phyloP scores from a whole-genome alignment of 2,329 filamentous ascomycete species.

The Talaromyces verruculosus region DNA sequence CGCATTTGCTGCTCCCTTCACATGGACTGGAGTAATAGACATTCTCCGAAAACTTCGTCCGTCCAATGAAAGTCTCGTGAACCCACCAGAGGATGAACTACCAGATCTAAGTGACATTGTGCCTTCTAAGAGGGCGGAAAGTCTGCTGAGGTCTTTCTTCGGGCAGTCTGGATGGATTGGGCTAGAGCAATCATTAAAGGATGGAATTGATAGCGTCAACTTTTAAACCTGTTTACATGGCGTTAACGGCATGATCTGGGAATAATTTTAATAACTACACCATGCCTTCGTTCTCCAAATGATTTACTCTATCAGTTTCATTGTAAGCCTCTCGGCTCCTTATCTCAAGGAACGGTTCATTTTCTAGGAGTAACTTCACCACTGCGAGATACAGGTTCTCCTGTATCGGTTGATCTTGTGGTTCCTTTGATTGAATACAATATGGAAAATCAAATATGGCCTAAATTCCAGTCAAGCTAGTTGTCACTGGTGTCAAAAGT shows the following conservation, averaged over 20 bases:
- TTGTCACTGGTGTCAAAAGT: neutral
- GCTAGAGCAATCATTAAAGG: slow-evolving; percentile 28
- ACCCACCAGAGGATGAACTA: slow-evolving; percentile 28
- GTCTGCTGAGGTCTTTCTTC: slow-evolving; percentile 32
- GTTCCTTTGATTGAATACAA: neutral
- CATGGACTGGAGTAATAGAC: slow-evolving; percentile 45
- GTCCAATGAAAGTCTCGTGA: slow-evolving; percentile 34
- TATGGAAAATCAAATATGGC: neutral
- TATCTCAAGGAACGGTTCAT: too few species aligned
- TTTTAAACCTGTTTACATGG: neutral
- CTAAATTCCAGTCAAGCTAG: neutral
- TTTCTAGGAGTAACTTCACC: neutral
- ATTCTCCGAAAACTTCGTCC: slow-evolving; percentile 45
- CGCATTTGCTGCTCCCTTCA: slow-evolving; percentile 51
- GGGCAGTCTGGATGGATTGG: slow-evolving; percentile 30
- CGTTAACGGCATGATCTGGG: neutral
- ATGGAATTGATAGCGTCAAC: slow-evolving; percentile 12
- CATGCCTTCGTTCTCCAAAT: too few species aligned
- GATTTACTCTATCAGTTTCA: too few species aligned
- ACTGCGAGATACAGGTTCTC: neutral
- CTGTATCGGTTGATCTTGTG: neutral
- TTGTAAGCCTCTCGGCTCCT: too few species aligned
- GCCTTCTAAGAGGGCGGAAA: slow-evolving; percentile 29
- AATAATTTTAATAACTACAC: neutral
- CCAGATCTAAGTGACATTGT: slow-evolving; percentile 30